Base-by-base conservation (phyloP, 108 stramenopile species). In the Fistulifera solaris region DNA sequence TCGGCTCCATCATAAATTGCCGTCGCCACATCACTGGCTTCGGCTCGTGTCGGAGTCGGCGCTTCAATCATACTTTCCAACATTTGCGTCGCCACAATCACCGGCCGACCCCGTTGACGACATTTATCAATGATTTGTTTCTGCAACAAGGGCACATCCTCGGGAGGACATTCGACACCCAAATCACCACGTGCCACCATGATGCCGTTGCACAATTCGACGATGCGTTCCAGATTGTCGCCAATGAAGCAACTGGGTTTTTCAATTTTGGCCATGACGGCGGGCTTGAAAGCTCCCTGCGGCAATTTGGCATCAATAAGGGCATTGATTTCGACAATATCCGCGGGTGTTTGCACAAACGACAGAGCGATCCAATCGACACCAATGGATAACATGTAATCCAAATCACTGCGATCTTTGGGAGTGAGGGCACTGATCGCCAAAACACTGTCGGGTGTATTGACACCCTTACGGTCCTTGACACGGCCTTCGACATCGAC, bases 131-230 rank as follows among this genome's bases (percentile, higher is more conserved):
- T 93, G 62, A 97, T 97, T 24, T 71, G 71, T 71, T 97, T 96
- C 71, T 98, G 98, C 23, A 94, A 60, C 48, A 96, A 71, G 40
- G 96, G 95, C 8, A 98, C 98, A 62, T 96, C 94, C 68, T 95
- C 91, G 2, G 94, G 93, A 10, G 83, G 79, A 65, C 81, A 83
- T 68, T 98, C 96, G 25, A 98, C 95, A 40, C 98, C 98, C 31
- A 98, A 65, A 73, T 98, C 98, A 19, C 98, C 96, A 27, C 96
- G 71, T 13, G 96, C 96, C 11, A 97, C 96, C 96, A 97, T 97
- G 64, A 97, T 95, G 26, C 94, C 96, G 54, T 97, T 89, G 58
- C 89, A 83, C 27, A 91, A 27, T 22, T 67, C 68, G 14, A 97
- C 85, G 58, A 97, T 89, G 21, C 63, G 58, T 38, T 83, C 71